phyloP scores from a whole-genome alignment of 495 filamentous ascomycete genomes.

The Staphylotrichum tortipilum region DNA sequence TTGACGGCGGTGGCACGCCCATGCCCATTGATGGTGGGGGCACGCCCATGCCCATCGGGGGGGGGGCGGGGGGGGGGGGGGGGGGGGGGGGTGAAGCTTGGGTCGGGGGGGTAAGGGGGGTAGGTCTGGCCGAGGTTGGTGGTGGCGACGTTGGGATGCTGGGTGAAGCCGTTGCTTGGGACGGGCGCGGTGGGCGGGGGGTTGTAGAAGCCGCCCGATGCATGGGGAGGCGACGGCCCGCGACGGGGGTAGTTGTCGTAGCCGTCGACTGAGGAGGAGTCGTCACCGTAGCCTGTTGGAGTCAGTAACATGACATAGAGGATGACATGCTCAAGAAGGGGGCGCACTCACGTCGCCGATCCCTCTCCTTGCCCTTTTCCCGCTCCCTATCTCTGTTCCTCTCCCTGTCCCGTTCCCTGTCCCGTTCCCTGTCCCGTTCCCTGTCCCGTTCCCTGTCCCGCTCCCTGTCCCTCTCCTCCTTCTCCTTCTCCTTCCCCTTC shows the following conservation, averaged over 20 bases:
- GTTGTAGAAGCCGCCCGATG: slow-evolving; percentile 45
- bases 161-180: slow-evolving; percentile 27
- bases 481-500: slow-evolving; percentile 31
- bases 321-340: too few relatives aligned
- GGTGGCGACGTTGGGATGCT: slow-evolving; percentile 31
- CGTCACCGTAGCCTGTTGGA: slow-evolving; percentile 34
- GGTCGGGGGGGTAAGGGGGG: slow-evolving; percentile 25
- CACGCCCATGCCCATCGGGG: too few relatives aligned
- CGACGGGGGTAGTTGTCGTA: slow-evolving; percentile 31
- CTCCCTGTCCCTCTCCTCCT: slow-evolving; percentile 23
- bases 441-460: slow-evolving; percentile 15
- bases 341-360: slow-evolving; percentile 31
- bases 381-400: slow-evolving; percentile 16
- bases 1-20: slow-evolving; percentile 8
- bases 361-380: slow-evolving; percentile 31
- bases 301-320: neutral
- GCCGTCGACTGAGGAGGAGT: slow-evolving; percentile 24
- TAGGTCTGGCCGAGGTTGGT: slow-evolving; percentile 25
- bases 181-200: slow-evolving; percentile 22
- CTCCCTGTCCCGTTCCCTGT: slow-evolving; percentile 15
- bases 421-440: slow-evolving; percentile 10
- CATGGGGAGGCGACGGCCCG: slow-evolving; percentile 41
- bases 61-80: too few relatives aligned
- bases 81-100: slow-evolving; percentile 18
- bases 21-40: slow-evolving; percentile 10